phyloP scores from a whole-genome alignment of 1,284 basidiomycete genomes.

The Lignosus rhinocerotis region DNA sequence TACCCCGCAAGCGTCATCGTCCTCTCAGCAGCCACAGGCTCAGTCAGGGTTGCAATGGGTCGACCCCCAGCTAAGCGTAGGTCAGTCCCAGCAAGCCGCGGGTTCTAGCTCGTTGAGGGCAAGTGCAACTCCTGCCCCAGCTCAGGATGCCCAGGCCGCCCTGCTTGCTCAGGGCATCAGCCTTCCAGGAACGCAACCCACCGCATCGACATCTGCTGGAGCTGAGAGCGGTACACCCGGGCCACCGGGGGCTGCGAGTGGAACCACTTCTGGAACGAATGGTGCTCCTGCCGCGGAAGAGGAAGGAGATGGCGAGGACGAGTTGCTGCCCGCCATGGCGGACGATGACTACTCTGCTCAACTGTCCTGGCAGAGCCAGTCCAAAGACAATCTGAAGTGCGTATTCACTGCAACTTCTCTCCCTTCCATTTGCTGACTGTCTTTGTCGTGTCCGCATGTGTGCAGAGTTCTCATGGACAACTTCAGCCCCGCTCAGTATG shows the following conservation, averaged over 20 bases:
- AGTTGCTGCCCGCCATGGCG: slow-evolving; percentile 76
- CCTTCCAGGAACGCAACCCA: slow-evolving; percentile 26
- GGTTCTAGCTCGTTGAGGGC: slow-evolving; percentile 10
- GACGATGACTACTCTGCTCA: slow-evolving; percentile 84
- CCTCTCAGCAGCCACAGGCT: slow-evolving; percentile 18
- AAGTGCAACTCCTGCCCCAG: background rate
- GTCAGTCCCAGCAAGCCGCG: slow-evolving; percentile 8
- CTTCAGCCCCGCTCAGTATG: slow-evolving; percentile 81
- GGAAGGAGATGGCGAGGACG: slow-evolving; percentile 70
- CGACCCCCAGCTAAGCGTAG: slow-evolving; percentile 16
- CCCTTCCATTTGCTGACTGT: background rate
- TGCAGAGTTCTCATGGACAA: slow-evolving; percentile 83
- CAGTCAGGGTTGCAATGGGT: slow-evolving; percentile 25
- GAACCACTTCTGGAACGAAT: slow-evolving; percentile 6
- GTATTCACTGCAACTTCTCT: slow-evolving; percentile 17
- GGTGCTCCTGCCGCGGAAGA: slow-evolving; percentile 35
- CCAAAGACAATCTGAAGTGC: slow-evolving; percentile 81
- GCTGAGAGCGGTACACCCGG: slow-evolving; percentile 18
- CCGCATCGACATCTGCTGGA: slow-evolving; percentile 15
- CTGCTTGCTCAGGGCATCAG: slow-evolving; percentile 24
- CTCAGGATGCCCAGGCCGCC: slow-evolving; percentile 17
- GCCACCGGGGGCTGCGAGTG: slow-evolving; percentile 23
- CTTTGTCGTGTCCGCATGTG: background rate
- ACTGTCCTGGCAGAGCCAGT: slow-evolving; percentile 76
- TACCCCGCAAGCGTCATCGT: slow-evolving; percentile 18